Percentiles rank a stretch among this genome's conserved stretches.
These are phyloP conservation scores for Liquidambar formosana DNA, from an alignment of 164 flowering plant genomes.

Conservation along the genomic window DNA sequence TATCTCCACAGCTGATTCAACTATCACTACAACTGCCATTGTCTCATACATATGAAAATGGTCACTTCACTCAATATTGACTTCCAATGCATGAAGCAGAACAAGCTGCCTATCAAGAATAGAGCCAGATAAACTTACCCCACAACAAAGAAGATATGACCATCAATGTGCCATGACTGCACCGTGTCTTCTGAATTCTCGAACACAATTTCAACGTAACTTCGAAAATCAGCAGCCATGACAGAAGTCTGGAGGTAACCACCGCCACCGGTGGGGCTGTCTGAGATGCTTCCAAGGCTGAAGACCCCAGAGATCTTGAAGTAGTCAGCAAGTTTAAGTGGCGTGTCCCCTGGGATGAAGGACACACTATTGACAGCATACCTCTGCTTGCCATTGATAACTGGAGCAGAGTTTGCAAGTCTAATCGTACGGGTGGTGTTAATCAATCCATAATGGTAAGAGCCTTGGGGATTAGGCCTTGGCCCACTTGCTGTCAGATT, in stretches of 20 bases:
- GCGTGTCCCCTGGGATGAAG: slow-evolving; percentile 75
- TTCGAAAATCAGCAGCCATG: slow-evolving; percentile 80
- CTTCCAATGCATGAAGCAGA: background rate
- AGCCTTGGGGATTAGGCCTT: slow-evolving; percentile 96
- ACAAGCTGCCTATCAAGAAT: background rate
- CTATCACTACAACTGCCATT: too few relatives aligned
- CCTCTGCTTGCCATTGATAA: slow-evolving; percentile 78
- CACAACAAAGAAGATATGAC: slow-evolving; percentile 72
- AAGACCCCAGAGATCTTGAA: slow-evolving; percentile 73
- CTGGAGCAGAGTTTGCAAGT: slow-evolving; percentile 64
- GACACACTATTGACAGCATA: slow-evolving; percentile 87
- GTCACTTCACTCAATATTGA: too few relatives aligned
- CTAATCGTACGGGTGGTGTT: slow-evolving; percentile 66
- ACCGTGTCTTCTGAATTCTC: slow-evolving; percentile 66
- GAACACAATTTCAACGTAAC: slow-evolving; percentile 63
- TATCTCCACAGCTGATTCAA: too few relatives aligned
- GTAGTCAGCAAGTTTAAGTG: slow-evolving; percentile 80
- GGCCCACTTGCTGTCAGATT: slow-evolving; percentile 91
- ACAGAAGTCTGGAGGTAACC: slow-evolving; percentile 78
- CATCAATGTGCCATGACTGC: slow-evolving; percentile 89
- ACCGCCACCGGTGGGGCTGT: slow-evolving; percentile 59
- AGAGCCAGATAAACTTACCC: slow-evolving; percentile 47
- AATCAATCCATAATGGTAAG: slow-evolving; percentile 85
- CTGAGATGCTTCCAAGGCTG: slow-evolving; percentile 63
- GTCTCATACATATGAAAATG: too few relatives aligned